Evolutionary conservation across 768 basidiomycete species (phyloP).

Genomic region (Lyophyllum decastes): DNA sequence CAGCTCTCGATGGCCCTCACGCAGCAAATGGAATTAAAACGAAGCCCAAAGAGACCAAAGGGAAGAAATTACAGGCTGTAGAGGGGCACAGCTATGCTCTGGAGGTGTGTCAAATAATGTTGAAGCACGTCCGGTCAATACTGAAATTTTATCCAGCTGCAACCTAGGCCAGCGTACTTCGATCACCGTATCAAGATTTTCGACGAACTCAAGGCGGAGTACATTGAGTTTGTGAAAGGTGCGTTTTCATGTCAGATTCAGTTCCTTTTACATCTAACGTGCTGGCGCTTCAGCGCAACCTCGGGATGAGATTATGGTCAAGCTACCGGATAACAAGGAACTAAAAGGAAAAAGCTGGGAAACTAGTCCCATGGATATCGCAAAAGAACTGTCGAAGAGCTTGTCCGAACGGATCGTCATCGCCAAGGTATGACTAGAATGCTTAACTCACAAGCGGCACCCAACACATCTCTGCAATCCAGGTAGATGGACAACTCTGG

Average conservation of each 20-base stretch:
- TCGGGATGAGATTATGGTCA: constrained; percentile 80
- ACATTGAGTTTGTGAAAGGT: constrained; percentile 83
- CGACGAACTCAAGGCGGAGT: constrained; percentile 80
- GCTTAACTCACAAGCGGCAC: not conserved
- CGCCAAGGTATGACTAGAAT: constrained; percentile 67
- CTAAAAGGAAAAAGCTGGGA: constrained; percentile 91
- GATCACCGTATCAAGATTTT: constrained; percentile 90
- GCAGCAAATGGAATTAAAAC: constrained; percentile 19
- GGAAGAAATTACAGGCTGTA: constrained; percentile 45
- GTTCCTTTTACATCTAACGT: not conserved
- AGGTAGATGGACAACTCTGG: constrained; percentile 90
- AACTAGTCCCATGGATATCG: constrained; percentile 90
- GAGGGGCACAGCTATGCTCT: constrained; percentile 54
- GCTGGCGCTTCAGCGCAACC: constrained; percentile 58
- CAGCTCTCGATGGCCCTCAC: constrained; percentile 47
- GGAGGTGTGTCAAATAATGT: constrained; percentile 48
- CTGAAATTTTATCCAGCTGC: constrained; percentile 49
- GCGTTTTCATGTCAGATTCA: constrained; percentile 2
- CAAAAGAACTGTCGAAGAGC: constrained; percentile 84
- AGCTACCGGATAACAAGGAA: constrained; percentile 83
- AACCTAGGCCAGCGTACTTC: constrained; percentile 85
- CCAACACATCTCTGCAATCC: not conserved
- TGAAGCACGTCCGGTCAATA: not conserved
- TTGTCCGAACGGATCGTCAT: constrained; percentile 90
- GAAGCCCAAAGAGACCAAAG: constrained; percentile 36